Percentiles rank a stretch among this genome's conserved stretches.
phyloP scores from a whole-genome alignment of 441 rosid genomes.

The Euphorbia schlechtendalii region DNA sequence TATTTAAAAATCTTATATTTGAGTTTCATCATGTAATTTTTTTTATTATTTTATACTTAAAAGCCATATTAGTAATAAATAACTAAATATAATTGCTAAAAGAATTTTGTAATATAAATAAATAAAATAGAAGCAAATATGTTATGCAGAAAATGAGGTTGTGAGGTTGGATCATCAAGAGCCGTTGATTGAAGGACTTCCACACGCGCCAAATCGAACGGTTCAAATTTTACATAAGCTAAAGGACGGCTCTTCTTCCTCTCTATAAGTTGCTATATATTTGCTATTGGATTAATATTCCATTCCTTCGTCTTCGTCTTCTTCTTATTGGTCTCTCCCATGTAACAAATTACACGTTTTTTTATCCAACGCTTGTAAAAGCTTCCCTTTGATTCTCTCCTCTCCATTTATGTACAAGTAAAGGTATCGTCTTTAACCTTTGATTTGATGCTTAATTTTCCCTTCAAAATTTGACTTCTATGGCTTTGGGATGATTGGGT shows the following conservation, averaged over 20 bases:
- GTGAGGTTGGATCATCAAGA: not conserved
- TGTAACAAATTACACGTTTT: slow-evolving; percentile 15
- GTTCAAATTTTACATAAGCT: not conserved
- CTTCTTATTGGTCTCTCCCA: not conserved
- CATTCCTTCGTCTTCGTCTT: not conserved
- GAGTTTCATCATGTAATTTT: too few species aligned
- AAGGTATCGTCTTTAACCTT: too few species aligned
- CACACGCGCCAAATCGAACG: slow-evolving; percentile 20
- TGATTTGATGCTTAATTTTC: too few species aligned
- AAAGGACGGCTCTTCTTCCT: slow-evolving; percentile 25
- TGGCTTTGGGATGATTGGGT: too few species aligned
- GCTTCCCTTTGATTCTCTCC: not conserved
- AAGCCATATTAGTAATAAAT: too few species aligned
- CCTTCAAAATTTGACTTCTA: too few species aligned
- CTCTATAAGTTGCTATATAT: not conserved
- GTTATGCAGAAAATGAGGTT: not conserved
- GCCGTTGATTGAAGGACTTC: slow-evolving; percentile 26
- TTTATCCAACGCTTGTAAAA: not conserved
- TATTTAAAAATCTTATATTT: too few species aligned
- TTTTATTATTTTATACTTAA: too few species aligned
- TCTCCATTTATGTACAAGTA: too few species aligned
- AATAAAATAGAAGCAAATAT: too few species aligned
- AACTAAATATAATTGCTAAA: too few species aligned
- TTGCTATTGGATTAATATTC: not conserved
- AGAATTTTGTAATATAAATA: too few species aligned